A percentile compares a stretch with the other conserved stretches of the same genome.
These are phyloP conservation scores for Phytophthora chlamydospora DNA, from an alignment of 352 stramenopile species.

Conservation along the genomic window DNA sequence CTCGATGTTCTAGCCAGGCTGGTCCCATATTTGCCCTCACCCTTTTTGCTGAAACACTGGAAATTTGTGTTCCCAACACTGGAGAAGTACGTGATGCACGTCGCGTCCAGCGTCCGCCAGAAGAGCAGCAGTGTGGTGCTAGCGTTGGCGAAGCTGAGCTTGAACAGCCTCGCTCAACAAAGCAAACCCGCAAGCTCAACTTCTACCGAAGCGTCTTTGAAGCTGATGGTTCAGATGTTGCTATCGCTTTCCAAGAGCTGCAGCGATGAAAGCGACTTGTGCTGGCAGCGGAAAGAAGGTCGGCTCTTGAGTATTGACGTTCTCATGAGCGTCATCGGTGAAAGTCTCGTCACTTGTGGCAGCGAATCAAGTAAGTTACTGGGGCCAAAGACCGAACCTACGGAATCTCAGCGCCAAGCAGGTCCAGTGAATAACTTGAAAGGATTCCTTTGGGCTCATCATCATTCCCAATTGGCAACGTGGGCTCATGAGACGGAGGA, in stretches of 20 bases:
- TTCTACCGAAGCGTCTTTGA: conserved; percentile 20
- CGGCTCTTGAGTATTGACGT: conserved; percentile 72
- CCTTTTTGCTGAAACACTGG: conserved; percentile 76
- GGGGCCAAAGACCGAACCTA: conserved; percentile 6
- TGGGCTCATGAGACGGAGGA: conserved; percentile 30
- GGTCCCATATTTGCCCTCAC: conserved; percentile 41
- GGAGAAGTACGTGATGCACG: conserved; percentile 75
- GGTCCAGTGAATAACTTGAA: conserved; percentile 6
- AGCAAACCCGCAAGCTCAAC: neutral
- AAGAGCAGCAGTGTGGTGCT: conserved; percentile 58
- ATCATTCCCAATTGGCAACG: conserved; percentile 33
- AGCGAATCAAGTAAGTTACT: conserved; percentile 7
- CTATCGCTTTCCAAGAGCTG: conserved; percentile 40
- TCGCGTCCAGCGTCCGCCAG: conserved; percentile 71
- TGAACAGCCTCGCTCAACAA: neutral
- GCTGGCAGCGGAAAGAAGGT: conserved; percentile 76
- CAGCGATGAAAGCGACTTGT: conserved; percentile 28
- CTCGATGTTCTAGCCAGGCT: conserved; percentile 66
- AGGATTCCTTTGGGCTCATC: conserved; percentile 26
- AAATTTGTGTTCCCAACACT: conserved; percentile 71
- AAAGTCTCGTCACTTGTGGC: conserved; percentile 19
- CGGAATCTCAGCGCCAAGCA: neutral
- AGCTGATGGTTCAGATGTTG: conserved; percentile 59
- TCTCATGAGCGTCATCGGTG: conserved; percentile 52
- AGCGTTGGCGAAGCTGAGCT: conserved; percentile 46